Evolutionary conservation across 2,329 filamentous ascomycete species (phyloP).

Genomic region (Orbilia quercus): DNA sequence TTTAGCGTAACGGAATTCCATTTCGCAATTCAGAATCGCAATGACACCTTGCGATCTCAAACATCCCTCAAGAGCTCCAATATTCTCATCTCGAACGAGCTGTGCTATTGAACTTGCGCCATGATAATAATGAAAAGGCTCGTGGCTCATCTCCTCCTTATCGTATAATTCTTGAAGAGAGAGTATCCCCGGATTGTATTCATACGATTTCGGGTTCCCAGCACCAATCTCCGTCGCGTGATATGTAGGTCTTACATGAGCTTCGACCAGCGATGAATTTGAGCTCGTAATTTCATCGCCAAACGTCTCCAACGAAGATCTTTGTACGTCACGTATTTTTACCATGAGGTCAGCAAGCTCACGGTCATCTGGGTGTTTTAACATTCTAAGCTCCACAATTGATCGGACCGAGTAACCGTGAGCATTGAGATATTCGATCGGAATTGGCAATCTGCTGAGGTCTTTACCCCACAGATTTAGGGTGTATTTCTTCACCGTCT

Average conservation of each 20-base stretch:
- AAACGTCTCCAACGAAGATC: no score
- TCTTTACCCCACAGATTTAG: constrained; percentile 65
- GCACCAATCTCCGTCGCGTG: no score
- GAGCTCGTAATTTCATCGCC: no score
- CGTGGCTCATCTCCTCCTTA: constrained; percentile 60
- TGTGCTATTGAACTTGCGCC: not conserved
- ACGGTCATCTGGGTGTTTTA: no score
- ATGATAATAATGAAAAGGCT: not conserved
- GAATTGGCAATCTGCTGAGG: constrained; percentile 71
- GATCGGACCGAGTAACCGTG: constrained; percentile 63
- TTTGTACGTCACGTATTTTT: no score
- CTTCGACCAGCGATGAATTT: no score
- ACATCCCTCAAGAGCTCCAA: not conserved
- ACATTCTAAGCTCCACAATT: constrained; percentile 32
- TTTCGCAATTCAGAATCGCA: not conserved
- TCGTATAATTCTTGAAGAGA: constrained; percentile 63
- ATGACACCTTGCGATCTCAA: not conserved
- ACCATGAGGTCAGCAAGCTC: no score
- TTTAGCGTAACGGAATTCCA: not conserved
- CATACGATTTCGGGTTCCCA: no score
- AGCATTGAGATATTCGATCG: constrained; percentile 68
- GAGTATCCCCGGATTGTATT: no score
- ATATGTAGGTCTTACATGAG: no score
- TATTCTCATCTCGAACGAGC: constrained; percentile 1
- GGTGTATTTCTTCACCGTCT: constrained; percentile 8